A percentile compares a stretch with the other conserved stretches of the same genome.
phyloP scores from a whole-genome alignment of 257 asterid genomes.

The Osmanthus fragrans region DNA sequence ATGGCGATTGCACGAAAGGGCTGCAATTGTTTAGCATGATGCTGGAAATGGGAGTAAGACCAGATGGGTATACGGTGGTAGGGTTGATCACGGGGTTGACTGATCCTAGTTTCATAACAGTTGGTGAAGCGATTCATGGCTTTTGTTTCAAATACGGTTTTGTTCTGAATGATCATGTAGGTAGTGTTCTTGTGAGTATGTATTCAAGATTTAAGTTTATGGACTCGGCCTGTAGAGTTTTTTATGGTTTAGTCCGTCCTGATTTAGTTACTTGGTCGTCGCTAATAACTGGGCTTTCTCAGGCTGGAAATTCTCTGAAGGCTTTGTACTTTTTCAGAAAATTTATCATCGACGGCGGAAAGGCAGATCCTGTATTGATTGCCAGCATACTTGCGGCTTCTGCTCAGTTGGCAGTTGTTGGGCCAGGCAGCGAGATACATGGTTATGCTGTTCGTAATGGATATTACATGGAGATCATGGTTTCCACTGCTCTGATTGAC shows the following conservation, averaged over 20 bases:
- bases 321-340: constrained; percentile 55
- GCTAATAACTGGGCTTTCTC: constrained; percentile 60
- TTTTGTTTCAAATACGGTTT: constrained; percentile 56
- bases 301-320: constrained; percentile 37
- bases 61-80: constrained; percentile 74
- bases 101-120: constrained; percentile 25
- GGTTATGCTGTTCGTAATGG: constrained; percentile 63
- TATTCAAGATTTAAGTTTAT: constrained; percentile 53
- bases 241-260: constrained; percentile 41
- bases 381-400: constrained; percentile 58
- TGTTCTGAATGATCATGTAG: constrained; percentile 55
- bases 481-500: constrained; percentile 78
- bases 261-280: constrained; percentile 89
- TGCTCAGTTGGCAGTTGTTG: constrained; percentile 46
- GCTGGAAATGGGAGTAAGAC: constrained; percentile 46
- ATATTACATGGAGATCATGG: constrained; percentile 35
- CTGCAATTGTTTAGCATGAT: constrained; percentile 44
- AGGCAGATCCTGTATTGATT: constrained; percentile 49
- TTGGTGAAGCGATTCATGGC: constrained; percentile 60
- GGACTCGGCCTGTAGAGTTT: constrained; percentile 50
- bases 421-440: constrained; percentile 74
- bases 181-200: constrained; percentile 62
- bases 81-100: constrained; percentile 48
- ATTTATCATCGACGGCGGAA: constrained; percentile 38
- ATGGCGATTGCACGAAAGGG: constrained; percentile 48